Evolutionary conservation across 768 basidiomycete genomes (phyloP).

Genomic region (Leucosporidium scottii): DNA sequence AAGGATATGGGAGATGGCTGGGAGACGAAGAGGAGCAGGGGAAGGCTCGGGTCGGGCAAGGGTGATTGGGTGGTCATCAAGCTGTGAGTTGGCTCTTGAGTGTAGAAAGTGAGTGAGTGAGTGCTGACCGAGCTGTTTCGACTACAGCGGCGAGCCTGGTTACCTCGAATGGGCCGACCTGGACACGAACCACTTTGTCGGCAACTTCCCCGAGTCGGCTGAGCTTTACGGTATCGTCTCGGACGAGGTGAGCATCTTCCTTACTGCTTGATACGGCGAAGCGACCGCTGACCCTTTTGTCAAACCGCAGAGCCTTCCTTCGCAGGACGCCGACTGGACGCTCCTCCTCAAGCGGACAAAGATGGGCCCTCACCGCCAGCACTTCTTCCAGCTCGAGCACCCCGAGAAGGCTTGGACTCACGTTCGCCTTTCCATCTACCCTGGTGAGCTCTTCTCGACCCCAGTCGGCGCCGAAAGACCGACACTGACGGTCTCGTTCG

Average conservation of each 20-base stretch:
- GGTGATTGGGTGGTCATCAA: constrained; percentile 87
- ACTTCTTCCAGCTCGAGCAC: constrained; percentile 76
- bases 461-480: too few relatives aligned
- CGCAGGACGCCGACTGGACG: constrained; percentile 58
- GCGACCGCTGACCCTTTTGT: not conserved
- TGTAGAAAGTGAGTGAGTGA: not conserved
- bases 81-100: constrained; percentile 53
- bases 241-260: constrained; percentile 40
- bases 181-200: constrained; percentile 92
- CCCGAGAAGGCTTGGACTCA: constrained; percentile 63
- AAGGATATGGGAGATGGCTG: constrained; percentile 85
- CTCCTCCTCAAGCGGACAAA: constrained; percentile 66
- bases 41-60: constrained; percentile 53
- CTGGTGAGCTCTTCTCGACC: constrained; percentile 44
- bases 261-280: not conserved
- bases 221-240: constrained; percentile 60
- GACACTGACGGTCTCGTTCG: not conserved
- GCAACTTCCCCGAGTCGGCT: constrained; percentile 86
- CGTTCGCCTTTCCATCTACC: constrained; percentile 78
- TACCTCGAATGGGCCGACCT: constrained; percentile 69
- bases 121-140: not conserved
- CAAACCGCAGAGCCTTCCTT: constrained; percentile 36
- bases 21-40: constrained; percentile 87
- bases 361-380: constrained; percentile 80
- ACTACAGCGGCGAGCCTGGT: constrained; percentile 61